These are phyloP conservation scores for Malus hybrid DNA, from an alignment of 331 rosid species.

Conservation along the genomic window DNA sequence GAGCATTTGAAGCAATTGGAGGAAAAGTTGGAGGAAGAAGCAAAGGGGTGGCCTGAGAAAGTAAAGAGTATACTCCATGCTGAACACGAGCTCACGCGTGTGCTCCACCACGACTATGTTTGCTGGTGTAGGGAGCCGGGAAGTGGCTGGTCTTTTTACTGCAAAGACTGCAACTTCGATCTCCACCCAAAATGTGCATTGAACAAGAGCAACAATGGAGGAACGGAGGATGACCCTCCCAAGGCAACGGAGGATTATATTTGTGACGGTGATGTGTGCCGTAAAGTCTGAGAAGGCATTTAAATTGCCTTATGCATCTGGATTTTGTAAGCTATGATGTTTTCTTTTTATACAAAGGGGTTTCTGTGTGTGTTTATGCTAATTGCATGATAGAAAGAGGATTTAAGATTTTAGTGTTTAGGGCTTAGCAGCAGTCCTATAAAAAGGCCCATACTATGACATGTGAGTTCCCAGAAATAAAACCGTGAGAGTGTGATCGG, in stretches of 20 bases:
- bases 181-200: slow-evolving; percentile 41
- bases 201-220: slow-evolving; percentile 12
- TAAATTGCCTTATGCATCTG: not conserved
- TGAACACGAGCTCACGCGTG: slow-evolving; percentile 21
- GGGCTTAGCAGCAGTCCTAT: no score
- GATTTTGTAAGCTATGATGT: not conserved
- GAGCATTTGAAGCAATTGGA: slow-evolving; percentile 29
- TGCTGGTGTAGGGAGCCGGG: slow-evolving; percentile 27
- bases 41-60: slow-evolving; percentile 40
- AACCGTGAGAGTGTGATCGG: no score
- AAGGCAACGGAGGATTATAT: slow-evolving; percentile 13
- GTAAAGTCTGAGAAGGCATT: slow-evolving; percentile 12
- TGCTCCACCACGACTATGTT: not conserved
- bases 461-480: no score
- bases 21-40: slow-evolving; percentile 12
- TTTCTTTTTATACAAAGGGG: not conserved
- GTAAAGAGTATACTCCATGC: slow-evolving; percentile 28
- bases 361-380: not conserved
- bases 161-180: slow-evolving; percentile 33
- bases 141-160: slow-evolving; percentile 25
- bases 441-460: no score
- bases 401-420: not conserved
- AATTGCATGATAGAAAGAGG: not conserved
- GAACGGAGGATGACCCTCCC: slow-evolving; percentile 8
- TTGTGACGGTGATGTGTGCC: slow-evolving; percentile 38